A percentile compares a stretch with the other conserved stretches of the same genome.
These are phyloP conservation scores for Trichoderma asperelloides DNA, from an alignment of 495 filamentous ascomycete species.

Conservation along the genomic window DNA sequence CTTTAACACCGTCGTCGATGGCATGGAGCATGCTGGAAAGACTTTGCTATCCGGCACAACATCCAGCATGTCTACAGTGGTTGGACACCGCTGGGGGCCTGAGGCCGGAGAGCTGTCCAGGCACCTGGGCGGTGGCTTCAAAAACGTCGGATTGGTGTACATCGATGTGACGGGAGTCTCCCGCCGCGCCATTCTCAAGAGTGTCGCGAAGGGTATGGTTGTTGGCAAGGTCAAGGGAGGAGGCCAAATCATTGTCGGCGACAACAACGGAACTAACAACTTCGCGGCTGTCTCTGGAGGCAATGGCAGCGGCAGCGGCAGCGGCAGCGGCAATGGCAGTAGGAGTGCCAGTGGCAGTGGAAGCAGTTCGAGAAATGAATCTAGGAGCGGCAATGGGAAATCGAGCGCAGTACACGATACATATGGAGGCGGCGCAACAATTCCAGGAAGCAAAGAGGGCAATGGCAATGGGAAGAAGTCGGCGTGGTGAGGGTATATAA, in stretches of 20 bases:
- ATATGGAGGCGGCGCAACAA: neutral
- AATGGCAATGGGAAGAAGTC: slow-evolving; percentile 10
- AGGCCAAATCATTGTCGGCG: slow-evolving; percentile 75
- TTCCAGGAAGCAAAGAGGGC: neutral
- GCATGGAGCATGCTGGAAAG: slow-evolving; percentile 74
- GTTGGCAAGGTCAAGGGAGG: slow-evolving; percentile 82
- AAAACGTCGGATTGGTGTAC: slow-evolving; percentile 96
- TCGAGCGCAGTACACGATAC: neutral
- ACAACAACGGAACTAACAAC: slow-evolving; percentile 45
- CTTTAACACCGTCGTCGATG: slow-evolving; percentile 90
- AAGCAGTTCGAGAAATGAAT: neutral
- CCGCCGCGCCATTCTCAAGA: slow-evolving; percentile 77
- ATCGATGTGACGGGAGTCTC: slow-evolving; percentile 92
- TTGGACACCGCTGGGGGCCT: slow-evolving; percentile 72
- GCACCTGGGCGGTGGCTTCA: slow-evolving; percentile 73
- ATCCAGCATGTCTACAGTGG: slow-evolving; percentile 67
- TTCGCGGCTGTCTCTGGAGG: slow-evolving; percentile 9
- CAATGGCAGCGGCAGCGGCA: neutral
- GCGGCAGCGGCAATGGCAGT: neutral
- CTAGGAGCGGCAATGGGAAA: neutral
- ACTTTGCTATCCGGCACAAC: slow-evolving; percentile 65
- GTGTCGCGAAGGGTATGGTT: slow-evolving; percentile 97
- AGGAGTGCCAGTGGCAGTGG: neutral
- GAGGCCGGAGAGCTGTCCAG: slow-evolving; percentile 71
- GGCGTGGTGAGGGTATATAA: neutral